Evolutionary conservation across 208 protist species (phyloP), one percentile per base, ranked within the genome.

Genomic region (Acanthamoeba lenticulata): DNA sequence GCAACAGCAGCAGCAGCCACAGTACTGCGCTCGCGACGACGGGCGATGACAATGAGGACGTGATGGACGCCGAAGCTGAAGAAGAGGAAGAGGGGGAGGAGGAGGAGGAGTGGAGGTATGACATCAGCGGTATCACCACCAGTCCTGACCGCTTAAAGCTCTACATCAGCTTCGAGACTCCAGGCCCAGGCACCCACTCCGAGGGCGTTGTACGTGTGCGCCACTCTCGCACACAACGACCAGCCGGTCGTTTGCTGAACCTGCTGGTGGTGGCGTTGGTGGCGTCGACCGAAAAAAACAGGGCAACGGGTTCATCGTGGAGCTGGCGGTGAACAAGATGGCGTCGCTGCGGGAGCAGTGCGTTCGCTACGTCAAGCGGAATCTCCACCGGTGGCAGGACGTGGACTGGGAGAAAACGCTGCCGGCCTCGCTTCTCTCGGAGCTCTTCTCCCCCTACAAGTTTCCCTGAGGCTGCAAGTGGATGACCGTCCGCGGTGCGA

Each of bases 381-480:
- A 74, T 32, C 65, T 74, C 29, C 29, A 11, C 65, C 7, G 2
- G 29, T 74, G 65, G 65, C 65, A 9, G 17, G 65, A 32, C n/a
- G 6, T 74, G 29, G 32, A 34, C 36, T 74, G 65, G 65, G 65
- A 74, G 65, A 5, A 19, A 27, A 5, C 7, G 2, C 65, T 74
- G 29, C 65, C 65, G 6, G 19, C 65, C 34, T 27, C 19, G 17
- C 27, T 74, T n/a, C 65, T 74, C 15, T 74, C 29, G 17, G 65
- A 74, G 65, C 32, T 74, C 65, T 74, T 74, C 65, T 74, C 65
- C 13, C 65, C 65, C 36, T 74, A 74, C 65, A 74, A 74, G 65
- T 74, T 74, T 36, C 34, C 65, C 7, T 36, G 27, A 60, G n/a
- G n/a, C n/a, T n/a, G n/a, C n/a, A n/a, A n/a, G 19, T 21, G 29